A percentile compares a stretch with the other conserved stretches of the same genome.
phyloP scores from a whole-genome alignment of 1,139 yeast species.

The Taphrina wiesneri region DNA sequence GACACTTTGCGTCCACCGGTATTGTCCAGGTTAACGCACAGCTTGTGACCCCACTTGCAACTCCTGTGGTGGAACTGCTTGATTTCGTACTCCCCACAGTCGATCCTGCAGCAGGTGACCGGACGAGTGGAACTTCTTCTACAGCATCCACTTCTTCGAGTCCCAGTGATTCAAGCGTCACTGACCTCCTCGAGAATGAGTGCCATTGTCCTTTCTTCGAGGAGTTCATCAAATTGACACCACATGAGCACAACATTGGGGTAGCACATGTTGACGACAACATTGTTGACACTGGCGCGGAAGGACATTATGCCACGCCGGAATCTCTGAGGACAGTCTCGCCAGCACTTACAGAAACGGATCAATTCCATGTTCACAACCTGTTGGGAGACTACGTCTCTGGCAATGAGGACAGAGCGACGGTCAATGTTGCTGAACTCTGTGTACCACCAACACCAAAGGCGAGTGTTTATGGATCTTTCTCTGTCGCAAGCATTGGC shows the following conservation, averaged over 20 bases:
- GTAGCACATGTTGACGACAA: background rate
- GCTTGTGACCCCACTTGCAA: conserved; percentile 10
- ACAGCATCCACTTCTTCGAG: background rate
- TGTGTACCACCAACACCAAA: conserved; percentile 3
- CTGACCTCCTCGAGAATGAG: background rate
- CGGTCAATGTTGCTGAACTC: background rate
- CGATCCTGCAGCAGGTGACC: background rate
- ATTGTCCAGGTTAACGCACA: background rate
- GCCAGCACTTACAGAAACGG: background rate
- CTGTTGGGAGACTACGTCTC: background rate
- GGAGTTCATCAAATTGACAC: conserved; percentile 22
- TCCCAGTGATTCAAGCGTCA: background rate
- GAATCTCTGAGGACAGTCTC: conserved; percentile 1
- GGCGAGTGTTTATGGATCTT: background rate
- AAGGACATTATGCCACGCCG: conserved; percentile 10
- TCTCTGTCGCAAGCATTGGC: background rate
- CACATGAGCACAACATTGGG: background rate
- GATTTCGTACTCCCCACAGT: background rate
- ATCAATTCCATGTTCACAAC: background rate
- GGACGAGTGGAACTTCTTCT: background rate
- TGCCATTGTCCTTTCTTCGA: conserved; percentile 28
- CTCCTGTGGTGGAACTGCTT: conserved; percentile 1
- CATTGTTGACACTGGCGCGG: background rate
- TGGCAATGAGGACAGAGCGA: background rate
- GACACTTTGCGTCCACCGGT: background rate